Evolutionary conservation across 2,329 filamentous ascomycete species (phyloP), one percentile per base, ranked within the genome.

Genomic region (Xylariales sp.): DNA sequence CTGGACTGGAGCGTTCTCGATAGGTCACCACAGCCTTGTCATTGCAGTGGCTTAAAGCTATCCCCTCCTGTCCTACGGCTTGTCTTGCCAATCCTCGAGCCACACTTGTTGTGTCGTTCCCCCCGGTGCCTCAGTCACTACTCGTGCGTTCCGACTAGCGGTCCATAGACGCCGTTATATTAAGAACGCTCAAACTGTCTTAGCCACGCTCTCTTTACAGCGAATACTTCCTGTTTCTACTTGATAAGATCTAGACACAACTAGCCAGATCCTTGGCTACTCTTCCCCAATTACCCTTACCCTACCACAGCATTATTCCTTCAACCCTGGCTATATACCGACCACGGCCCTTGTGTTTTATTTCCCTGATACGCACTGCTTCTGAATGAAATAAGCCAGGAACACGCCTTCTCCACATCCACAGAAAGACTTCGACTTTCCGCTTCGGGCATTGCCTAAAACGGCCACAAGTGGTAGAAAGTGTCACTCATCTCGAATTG

Each of bases 341-440:
- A 44, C 52, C 55, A 53, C 52, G 51, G 57, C 55, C 62, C 63
- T 60, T 58, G 58, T 57, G 54, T 54, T 59, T 61, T 62, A 65
- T 61, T 64, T 59, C 61, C 64, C 63, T 67, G 65, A 68, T 65
- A 68, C 65, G 65, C 62, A 60, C 63, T 59, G 58, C 55, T 60
- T 60, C 56, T 54, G 66, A 67, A 65, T 64, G 52, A 65, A 65
- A 68, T 66, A 64, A 62, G 56, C 56, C 62, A 64, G 61, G 62
- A 54, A 54, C 55, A 48, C 46, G 53, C 53, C 56, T 62, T 59
- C 69, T 69, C 66, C 66, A 71, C 68, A 61, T 55, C 42, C 49
- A 53, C 50, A 51, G 46, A 56, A 55, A 56, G 55, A 58, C 58
- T 54, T 56, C 57, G 57, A 53, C 61, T 63, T 63, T 59, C 57